A percentile compares a stretch with the other conserved stretches of the same genome.
Evolutionary conservation across 73 alveolate genomes (phyloP).

Genomic region (Blepharisma japonicum): DNA sequence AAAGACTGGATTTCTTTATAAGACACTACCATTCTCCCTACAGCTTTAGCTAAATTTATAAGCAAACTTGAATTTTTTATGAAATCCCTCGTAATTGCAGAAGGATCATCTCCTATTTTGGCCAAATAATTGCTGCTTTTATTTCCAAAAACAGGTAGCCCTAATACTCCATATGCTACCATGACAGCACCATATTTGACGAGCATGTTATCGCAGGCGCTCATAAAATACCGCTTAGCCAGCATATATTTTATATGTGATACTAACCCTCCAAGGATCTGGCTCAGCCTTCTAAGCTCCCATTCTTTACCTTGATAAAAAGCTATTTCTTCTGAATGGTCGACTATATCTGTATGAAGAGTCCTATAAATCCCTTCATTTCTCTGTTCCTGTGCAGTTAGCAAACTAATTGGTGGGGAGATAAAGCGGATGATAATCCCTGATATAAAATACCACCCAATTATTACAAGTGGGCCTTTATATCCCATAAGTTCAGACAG

Average conservation of each 20-base stretch:
- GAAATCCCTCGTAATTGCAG: conserved; percentile 48
- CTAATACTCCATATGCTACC: conserved; percentile 86
- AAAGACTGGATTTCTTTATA: conserved; percentile 83
- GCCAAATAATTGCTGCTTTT: conserved; percentile 56
- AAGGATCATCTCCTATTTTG: conserved; percentile 24
- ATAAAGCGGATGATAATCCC: conserved; percentile 58
- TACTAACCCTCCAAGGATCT: conserved; percentile 15
- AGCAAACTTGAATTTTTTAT: conserved; percentile 81
- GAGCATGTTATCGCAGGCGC: conserved; percentile 81
- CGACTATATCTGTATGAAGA: conserved; percentile 67
- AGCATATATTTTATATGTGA: neutral
- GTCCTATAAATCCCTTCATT: conserved; percentile 87
- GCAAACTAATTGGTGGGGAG: conserved; percentile 85
- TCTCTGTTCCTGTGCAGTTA: conserved; percentile 76
- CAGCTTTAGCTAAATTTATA: conserved; percentile 90
- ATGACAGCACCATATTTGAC: conserved; percentile 90
- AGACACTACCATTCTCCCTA: conserved; percentile 86
- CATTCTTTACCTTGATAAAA: conserved; percentile 77
- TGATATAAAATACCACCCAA: conserved; percentile 77
- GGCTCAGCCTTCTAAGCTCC: conserved; percentile 68
- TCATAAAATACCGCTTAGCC: conserved; percentile 70
- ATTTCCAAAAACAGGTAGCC: conserved; percentile 91
- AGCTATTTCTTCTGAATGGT: conserved; percentile 87
- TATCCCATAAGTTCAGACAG: conserved; percentile 84
- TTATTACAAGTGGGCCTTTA: conserved; percentile 76